Evolutionary conservation across 1,284 basidiomycete genomes (phyloP), one percentile per base, ranked within the genome.

Genomic region (Stereum hirsutum): DNA sequence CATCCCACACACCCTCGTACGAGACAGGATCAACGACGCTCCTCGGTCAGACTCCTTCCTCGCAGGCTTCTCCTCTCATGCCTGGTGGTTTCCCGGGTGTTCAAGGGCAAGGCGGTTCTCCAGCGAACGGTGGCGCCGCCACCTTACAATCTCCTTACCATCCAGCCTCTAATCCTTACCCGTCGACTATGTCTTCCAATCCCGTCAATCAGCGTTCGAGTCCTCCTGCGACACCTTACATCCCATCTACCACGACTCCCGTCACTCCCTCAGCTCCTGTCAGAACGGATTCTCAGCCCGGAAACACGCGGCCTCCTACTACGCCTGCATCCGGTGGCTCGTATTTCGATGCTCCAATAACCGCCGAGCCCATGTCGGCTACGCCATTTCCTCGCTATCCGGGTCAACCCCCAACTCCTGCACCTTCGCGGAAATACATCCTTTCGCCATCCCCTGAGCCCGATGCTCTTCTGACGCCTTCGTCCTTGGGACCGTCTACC

Each of bases 21-120:
- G 50, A 51, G 20, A 52, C 50, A 1, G 50, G 50, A 15, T 52
- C 50, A 11, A 52, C 50, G 15, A 52, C 49, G 5, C 44, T 52
- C 26, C 20, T 52, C 17, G 50, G 49, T 3, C 49, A 51, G 12
- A 51, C 50, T 0, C 44, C 50, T 21, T 51, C 50, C 26, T 51
- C 50, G 12, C 50, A 51, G 31, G 49, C 41, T 8, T 51, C 50
- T 15, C 30, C 31, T 21, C 34, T 46, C 20, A 32, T 51, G 31
- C 27, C 35, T 23, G 33, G 36, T 1, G 41, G 25, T 27, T 50
- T 49, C 11, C 49, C 50, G n/a, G 20, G 36, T 20, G 32, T 37
- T 17, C 49, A 51, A n/a, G 28, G 40, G 7, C 45, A 50, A n/a
- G n/a, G n/a, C n/a, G n/a, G n/a, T n/a, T n/a, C n/a, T n/a, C n/a